Base-by-base conservation (phyloP, 768 basidiomycete species). In the Termitomyces heimii region DNA sequence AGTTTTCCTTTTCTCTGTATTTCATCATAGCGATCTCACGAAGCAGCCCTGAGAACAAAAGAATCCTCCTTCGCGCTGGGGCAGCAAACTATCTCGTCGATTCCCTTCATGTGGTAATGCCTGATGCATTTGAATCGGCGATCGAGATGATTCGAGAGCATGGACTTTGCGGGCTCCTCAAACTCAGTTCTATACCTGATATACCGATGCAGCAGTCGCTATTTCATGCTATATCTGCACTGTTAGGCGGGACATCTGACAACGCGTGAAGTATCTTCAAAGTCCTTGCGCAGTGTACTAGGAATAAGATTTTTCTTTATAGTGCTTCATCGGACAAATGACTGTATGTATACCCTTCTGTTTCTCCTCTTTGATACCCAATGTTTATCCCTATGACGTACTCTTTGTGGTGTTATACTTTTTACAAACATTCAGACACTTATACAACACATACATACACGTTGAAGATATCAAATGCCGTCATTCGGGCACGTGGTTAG, bases 1-100 rank as follows among this genome's bases (percentile, higher is more conserved):
- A 56, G 18, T 52, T 56, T 24, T 56, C 55, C 16, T 63, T 63
- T 20, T 63, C 57, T 13, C 55, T 60, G 18, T 51, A 54, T 40
- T 59, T 61, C 20, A 58, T 63, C 18, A 26, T 29, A 34, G 40
- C 39, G 18, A 39, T 61, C n/a, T 47, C 62, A 18, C 42, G 42
- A 32, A 55, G 39, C 49, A 43, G 42, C 7, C 43, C 24, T 6
- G 39, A 34, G 24, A 56, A 53, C 22, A 53, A 45, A 34, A 35
- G 46, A n/a, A 57, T 55, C 6, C 54, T 63, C 5, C 50, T 61
- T 31, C 55, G 56, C 22, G 56, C 60, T 13, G 62, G 57, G 26
- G 62, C 47, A 20, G 45, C 50, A 1, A 50, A 51, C 4, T 60
- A 60, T 37, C 49, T 63, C 22, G 54, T 55, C n/a, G 29, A 49